phyloP scores from a whole-genome alignment of 495 filamentous ascomycete species.

The Delitschia confertaspora region DNA sequence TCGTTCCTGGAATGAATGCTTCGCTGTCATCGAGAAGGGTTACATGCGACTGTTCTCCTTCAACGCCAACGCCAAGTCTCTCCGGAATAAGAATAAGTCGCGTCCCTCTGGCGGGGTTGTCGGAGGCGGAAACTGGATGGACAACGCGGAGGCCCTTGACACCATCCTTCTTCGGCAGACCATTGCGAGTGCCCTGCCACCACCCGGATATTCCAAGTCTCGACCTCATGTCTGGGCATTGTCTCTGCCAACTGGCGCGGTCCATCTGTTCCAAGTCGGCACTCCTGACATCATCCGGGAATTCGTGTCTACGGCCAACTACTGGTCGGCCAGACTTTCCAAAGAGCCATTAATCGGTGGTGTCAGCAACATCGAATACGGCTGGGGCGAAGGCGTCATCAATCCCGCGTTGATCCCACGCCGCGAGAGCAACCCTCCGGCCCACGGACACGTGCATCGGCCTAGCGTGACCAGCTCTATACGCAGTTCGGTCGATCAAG shows the following conservation, averaged over 20 bases:
- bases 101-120: slow-evolving; percentile 54
- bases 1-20: slow-evolving; percentile 86
- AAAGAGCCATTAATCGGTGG: slow-evolving; percentile 87
- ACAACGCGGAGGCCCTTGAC: slow-evolving; percentile 80
- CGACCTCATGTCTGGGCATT: slow-evolving; percentile 92
- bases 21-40: slow-evolving; percentile 97
- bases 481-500: slow-evolving; percentile 62
- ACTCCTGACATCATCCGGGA: slow-evolving; percentile 91
- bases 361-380: slow-evolving; percentile 95
- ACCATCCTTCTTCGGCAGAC: slow-evolving; percentile 86
- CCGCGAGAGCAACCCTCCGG: slow-evolving; percentile 34
- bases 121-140: slow-evolving; percentile 93
- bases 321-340: slow-evolving; percentile 90
- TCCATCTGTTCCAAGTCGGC: slow-evolving; percentile 95
- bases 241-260: slow-evolving; percentile 83
- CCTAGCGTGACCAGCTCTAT: slow-evolving; percentile 64
- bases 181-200: slow-evolving; percentile 79
- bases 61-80: slow-evolving; percentile 56
- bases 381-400: slow-evolving; percentile 86
- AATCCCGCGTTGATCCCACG: slow-evolving; percentile 61
- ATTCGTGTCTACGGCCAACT: slow-evolving; percentile 91
- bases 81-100: slow-evolving; percentile 58
- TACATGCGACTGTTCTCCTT: slow-evolving; percentile 94
- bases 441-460: slow-evolving; percentile 24
- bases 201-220: slow-evolving; percentile 84